Percentiles rank a stretch among this genome's conserved stretches.
phyloP scores from a whole-genome alignment of 768 basidiomycete genomes.

The Pleurotus platypus region DNA sequence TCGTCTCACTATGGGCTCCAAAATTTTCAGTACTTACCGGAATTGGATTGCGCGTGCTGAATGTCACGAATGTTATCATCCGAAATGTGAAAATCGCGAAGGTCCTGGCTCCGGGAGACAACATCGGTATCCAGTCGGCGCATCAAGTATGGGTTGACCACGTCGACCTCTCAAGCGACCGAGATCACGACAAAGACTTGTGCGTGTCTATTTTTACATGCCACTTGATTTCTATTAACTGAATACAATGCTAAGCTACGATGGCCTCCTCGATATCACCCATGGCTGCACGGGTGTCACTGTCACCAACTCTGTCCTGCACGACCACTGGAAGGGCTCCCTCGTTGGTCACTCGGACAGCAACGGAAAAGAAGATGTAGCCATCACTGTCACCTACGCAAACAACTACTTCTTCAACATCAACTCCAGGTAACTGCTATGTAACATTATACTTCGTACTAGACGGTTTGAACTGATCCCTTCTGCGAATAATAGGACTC shows the following conservation, averaged over 20 bases:
- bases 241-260: constrained; percentile 26
- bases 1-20: too few relatives aligned
- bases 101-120: constrained; percentile 44
- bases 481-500: constrained; percentile 22
- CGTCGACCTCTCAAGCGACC: constrained; percentile 39
- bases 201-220: constrained; percentile 12
- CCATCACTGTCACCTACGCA: constrained; percentile 21
- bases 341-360: constrained; percentile 42
- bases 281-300: constrained; percentile 40
- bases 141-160: constrained; percentile 43
- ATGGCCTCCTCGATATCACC: constrained; percentile 41
- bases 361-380: constrained; percentile 30
- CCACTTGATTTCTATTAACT: not conserved
- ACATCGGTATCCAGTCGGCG: constrained; percentile 37
- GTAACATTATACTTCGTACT: too few relatives aligned
- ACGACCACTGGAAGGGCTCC: constrained; percentile 43
- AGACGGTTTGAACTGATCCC: not conserved
- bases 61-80: constrained; percentile 42
- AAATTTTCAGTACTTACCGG: constrained; percentile 32
- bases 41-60: constrained; percentile 40
- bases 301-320: constrained; percentile 37
- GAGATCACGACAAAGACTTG: constrained; percentile 40
- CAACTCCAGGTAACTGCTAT: not conserved
- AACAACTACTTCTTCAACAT: constrained; percentile 1
- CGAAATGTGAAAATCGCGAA: constrained; percentile 47